Percentiles rank a stretch among this genome's conserved stretches.
phyloP scores from a whole-genome alignment of 768 basidiomycete species.

The Sistotremastrum suecicum region DNA sequence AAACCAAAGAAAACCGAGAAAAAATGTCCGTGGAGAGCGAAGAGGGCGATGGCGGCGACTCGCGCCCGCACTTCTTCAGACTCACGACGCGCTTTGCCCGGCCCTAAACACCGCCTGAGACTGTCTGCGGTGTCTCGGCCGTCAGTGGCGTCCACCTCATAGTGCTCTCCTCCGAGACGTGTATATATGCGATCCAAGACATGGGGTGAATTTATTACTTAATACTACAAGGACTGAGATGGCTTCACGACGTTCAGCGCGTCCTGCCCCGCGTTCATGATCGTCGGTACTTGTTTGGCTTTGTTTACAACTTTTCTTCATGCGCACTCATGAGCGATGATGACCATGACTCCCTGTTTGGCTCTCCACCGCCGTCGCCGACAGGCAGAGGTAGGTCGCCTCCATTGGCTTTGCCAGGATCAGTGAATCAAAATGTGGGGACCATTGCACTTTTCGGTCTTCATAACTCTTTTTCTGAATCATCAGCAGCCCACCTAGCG shows the following conservation, averaged over 20 bases:
- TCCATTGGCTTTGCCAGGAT: constrained; percentile 46
- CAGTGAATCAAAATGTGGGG: constrained; percentile 73
- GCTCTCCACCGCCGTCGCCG: constrained; percentile 61
- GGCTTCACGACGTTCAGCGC: too few relatives aligned
- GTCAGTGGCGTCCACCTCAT: too few relatives aligned
- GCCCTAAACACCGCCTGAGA: not conserved
- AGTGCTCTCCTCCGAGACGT: too few relatives aligned
- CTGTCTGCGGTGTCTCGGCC: too few relatives aligned
- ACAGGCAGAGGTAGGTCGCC: constrained; percentile 58
- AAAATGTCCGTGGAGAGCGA: not conserved
- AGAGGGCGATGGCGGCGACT: not conserved
- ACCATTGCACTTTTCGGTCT: constrained; percentile 97
- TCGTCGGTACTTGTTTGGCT: too few relatives aligned
- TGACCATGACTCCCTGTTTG: constrained; percentile 66
- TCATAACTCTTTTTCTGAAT: constrained; percentile 70
- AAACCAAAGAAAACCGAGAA: not conserved
- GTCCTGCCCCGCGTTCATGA: too few relatives aligned
- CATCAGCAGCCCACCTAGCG: constrained; percentile 68
- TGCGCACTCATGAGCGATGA: constrained; percentile 14
- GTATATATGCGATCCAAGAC: too few relatives aligned
- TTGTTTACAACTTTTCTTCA: too few relatives aligned
- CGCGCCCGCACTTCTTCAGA: not conserved
- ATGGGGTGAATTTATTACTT: too few relatives aligned
- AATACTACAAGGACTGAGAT: too few relatives aligned
- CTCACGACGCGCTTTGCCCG: not conserved